Evolutionary conservation across 495 filamentous ascomycete genomes (phyloP).

Genomic region (Tuber borchii): DNA sequence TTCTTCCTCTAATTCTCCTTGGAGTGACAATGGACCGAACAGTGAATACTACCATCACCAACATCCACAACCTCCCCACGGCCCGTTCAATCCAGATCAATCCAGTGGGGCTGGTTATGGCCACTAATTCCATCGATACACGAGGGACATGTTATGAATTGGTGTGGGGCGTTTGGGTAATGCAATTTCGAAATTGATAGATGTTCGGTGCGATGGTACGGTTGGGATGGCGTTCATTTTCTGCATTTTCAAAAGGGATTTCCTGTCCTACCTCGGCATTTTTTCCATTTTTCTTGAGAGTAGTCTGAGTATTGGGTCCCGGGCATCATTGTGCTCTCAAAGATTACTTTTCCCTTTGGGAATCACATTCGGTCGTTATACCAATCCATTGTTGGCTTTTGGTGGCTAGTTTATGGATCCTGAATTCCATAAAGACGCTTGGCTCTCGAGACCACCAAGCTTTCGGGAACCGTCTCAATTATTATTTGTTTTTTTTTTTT

Average conservation of each 20-base stretch:
- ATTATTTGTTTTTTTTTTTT: not conserved
- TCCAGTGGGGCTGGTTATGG: slow-evolving; percentile 2
- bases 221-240: slow-evolving; percentile 1
- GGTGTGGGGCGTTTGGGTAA: not conserved
- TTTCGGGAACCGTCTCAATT: not conserved
- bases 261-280: not conserved
- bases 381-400: not conserved
- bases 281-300: slow-evolving; percentile 2
- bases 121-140: not conserved
- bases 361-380: not conserved
- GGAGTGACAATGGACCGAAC: not conserved
- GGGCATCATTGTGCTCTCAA: not conserved
- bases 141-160: not conserved
- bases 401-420: not conserved
- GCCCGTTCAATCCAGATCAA: slow-evolving; percentile 1
- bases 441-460: not conserved
- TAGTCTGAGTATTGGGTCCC: not conserved
- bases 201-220: not conserved
- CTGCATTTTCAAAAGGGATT: slow-evolving; percentile 1
- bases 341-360: slow-evolving; percentile 1
- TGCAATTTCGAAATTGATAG: slow-evolving; percentile 5
- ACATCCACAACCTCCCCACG: not conserved
- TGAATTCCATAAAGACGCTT: not conserved
- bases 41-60: slow-evolving; percentile 2
- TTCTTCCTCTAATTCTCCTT: not conserved